Evolutionary conservation across 371 early-diverging fungal genomes (phyloP).

Genomic region (Smittium mucronatum): DNA sequence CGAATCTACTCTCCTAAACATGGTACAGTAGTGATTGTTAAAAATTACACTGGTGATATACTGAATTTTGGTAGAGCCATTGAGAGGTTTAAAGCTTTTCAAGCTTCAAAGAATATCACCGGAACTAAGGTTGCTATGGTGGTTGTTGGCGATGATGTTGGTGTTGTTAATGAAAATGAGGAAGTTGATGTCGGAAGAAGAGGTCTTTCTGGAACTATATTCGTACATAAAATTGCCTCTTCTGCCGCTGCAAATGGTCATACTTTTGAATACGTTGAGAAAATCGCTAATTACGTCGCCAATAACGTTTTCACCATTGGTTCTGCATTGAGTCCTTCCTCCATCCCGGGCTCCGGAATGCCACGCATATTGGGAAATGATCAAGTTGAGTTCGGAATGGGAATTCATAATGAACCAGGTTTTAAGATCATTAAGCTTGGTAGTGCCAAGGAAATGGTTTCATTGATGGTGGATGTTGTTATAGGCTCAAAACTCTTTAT

Average conservation of each 20-base stretch:
- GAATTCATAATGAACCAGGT: conserved; percentile 65
- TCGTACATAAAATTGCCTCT: conserved; percentile 68
- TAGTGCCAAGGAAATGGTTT: conserved; percentile 39
- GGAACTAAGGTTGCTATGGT: conserved; percentile 46
- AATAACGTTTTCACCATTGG: conserved; percentile 57
- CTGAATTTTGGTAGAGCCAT: conserved; percentile 69
- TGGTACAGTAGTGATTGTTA: conserved; percentile 61
- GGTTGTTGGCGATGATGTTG: conserved; percentile 67
- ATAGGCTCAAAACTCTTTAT: conserved; percentile 37
- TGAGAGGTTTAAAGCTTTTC: conserved; percentile 56
- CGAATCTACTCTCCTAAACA: conserved; percentile 42
- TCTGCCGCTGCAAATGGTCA: conserved; percentile 47
- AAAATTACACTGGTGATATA: conserved; percentile 75
- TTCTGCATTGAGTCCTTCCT: conserved; percentile 56
- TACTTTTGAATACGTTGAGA: conserved; percentile 42
- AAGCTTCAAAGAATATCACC: conserved; percentile 23
- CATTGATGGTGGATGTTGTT: conserved; percentile 40
- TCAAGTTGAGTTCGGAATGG: conserved; percentile 63
- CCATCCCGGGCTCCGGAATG: conserved; percentile 50
- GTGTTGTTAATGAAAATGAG: conserved; percentile 47
- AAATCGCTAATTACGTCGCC: conserved; percentile 38
- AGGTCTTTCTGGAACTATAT: conserved; percentile 61
- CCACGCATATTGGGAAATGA: conserved; percentile 32
- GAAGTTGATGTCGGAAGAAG: conserved; percentile 53
- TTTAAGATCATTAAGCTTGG: conserved; percentile 36